phyloP scores from a whole-genome alignment of 2,329 filamentous ascomycete genomes.

The Anisogramma anomala region DNA sequence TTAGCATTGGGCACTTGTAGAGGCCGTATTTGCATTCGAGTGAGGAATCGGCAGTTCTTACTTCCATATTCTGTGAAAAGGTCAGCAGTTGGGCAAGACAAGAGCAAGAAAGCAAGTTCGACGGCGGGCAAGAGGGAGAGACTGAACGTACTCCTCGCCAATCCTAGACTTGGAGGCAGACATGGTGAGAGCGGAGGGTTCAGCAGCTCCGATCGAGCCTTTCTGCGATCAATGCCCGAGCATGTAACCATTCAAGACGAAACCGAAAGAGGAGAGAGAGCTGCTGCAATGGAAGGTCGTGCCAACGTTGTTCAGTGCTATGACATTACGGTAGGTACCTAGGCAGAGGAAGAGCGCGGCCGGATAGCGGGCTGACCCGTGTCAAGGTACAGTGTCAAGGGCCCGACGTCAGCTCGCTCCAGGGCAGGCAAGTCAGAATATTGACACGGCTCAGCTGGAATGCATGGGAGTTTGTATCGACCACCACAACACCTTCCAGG shows the following conservation, averaged over 20 bases:
- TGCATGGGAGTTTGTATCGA: background rate
- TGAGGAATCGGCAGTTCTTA: conserved; percentile 35
- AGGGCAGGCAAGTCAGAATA: conserved; percentile 7
- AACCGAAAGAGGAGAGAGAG: background rate
- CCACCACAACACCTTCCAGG: background rate
- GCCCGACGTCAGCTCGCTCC: background rate
- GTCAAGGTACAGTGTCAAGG: too few relatives aligned
- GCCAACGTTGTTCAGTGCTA: too few relatives aligned
- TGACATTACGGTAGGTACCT: conserved; percentile 1
- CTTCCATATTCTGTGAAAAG: conserved; percentile 69
- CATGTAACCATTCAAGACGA: conserved; percentile 13
- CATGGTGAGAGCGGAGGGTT: conserved; percentile 28
- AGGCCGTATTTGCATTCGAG: background rate
- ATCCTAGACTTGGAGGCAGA: conserved; percentile 49
- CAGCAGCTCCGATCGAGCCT: conserved; percentile 13
- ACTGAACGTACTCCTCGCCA: conserved; percentile 47
- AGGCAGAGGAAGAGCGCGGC: background rate
- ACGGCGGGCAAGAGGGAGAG: background rate
- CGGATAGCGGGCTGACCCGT: too few relatives aligned
- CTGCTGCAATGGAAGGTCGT: too few relatives aligned
- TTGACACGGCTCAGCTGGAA: too few relatives aligned
- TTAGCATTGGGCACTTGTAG: conserved; percentile 16
- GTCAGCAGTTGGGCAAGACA: conserved; percentile 19
- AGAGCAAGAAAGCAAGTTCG: conserved; percentile 1
- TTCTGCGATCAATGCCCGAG: conserved; percentile 11